These are phyloP conservation scores for Malbranchea cinnamomea DNA, from an alignment of 2,329 filamentous ascomycete species.

Conservation along the genomic window DNA sequence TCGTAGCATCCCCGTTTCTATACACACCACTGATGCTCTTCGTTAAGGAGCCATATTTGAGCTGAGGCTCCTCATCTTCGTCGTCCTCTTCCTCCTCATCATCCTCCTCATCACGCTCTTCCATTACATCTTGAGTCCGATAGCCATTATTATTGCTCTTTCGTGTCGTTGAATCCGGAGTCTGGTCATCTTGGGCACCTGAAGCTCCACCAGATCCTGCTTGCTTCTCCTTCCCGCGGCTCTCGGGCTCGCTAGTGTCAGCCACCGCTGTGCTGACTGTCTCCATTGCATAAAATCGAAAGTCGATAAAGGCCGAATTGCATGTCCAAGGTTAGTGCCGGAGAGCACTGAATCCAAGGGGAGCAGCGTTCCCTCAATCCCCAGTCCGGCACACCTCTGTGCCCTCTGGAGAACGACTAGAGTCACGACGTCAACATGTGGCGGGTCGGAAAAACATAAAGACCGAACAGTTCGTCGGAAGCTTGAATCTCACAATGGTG, in stretches of 20 bases:
- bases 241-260: conserved; percentile 10
- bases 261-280: conserved; percentile 21
- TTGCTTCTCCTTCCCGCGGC: conserved; percentile 11
- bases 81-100: conserved; percentile 63
- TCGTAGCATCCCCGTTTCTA: conserved; percentile 88
- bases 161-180: not conserved
- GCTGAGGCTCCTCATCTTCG: conserved; percentile 81
- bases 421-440: too few relatives aligned
- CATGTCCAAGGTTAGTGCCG: too few relatives aligned
- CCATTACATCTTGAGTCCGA: conserved; percentile 15
- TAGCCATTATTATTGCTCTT: conserved; percentile 8
- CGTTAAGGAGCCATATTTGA: conserved; percentile 86
- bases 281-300: conserved; percentile 25
- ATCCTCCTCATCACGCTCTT: conserved; percentile 37
- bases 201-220: conserved; percentile 11
- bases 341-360: too few relatives aligned
- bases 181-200: conserved; percentile 4
- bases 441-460: too few relatives aligned
- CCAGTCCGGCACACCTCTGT: too few relatives aligned
- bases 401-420: too few relatives aligned
- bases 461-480: too few relatives aligned
- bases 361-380: too few relatives aligned
- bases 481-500: too few relatives aligned
- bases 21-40: conserved; percentile 67
- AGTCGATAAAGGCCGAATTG: too few relatives aligned